Percentiles rank a stretch among this genome's conserved stretches.
Evolutionary conservation across 2,329 filamentous ascomycete species (phyloP).

Genomic region (Nemania diffusa): DNA sequence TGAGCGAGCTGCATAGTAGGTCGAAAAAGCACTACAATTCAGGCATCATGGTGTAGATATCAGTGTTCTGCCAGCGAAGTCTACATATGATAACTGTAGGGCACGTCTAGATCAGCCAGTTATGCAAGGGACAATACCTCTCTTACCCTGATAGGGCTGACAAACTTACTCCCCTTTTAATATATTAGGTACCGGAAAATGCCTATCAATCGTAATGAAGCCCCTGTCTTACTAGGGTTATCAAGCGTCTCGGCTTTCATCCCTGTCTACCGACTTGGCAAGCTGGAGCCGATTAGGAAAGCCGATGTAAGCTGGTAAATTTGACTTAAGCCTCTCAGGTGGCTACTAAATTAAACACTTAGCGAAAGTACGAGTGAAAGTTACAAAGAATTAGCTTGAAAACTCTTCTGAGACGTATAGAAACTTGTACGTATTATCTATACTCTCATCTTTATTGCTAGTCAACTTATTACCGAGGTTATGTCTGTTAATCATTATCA

Average conservation of each 20-base stretch:
- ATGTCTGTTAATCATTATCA: not conserved
- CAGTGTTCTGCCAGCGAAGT: not conserved
- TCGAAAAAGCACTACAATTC: not conserved
- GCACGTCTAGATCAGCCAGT: not conserved
- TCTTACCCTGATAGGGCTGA: not conserved
- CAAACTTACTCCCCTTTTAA: not conserved
- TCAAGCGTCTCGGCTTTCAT: not conserved
- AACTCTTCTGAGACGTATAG: too few relatives aligned
- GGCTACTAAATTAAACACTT: too few relatives aligned
- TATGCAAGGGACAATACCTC: too few relatives aligned
- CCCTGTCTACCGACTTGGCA: not conserved
- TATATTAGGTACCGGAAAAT: not conserved
- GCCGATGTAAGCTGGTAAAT: not conserved
- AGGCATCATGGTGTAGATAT: not conserved
- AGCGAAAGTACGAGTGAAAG: too few relatives aligned
- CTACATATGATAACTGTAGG: not conserved
- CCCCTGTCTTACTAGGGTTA: not conserved
- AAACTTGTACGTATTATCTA: not conserved
- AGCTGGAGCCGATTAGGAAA: not conserved
- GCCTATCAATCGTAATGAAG: not conserved
- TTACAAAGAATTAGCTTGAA: too few relatives aligned
- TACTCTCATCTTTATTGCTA: not conserved
- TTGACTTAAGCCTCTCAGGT: not conserved
- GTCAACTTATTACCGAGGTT: not conserved
- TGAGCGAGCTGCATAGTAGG: too few relatives aligned